These are phyloP conservation scores for Alternaria arbusti DNA, from an alignment of 2,329 filamentous ascomycete species.

Conservation along the genomic window DNA sequence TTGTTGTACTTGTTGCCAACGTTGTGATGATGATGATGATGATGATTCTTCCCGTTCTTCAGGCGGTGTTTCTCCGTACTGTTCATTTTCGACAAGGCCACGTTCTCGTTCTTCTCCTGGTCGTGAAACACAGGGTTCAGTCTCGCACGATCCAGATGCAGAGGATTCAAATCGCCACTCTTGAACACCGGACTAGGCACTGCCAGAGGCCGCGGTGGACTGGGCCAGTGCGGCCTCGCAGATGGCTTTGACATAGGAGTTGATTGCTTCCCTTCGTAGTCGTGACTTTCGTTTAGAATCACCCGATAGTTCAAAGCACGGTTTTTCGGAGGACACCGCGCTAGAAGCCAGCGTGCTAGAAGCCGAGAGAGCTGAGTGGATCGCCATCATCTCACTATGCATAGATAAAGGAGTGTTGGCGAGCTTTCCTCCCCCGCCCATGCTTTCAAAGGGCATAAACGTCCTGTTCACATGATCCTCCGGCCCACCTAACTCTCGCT, in stretches of 20 bases:
- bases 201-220: constrained; percentile 37
- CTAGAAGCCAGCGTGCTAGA: constrained; percentile 53
- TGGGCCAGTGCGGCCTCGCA: constrained; percentile 44
- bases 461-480: constrained; percentile 20
- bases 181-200: constrained; percentile 49
- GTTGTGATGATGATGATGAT: constrained; percentile 31
- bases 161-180: constrained; percentile 58
- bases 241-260: constrained; percentile 55
- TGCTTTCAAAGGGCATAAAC: constrained; percentile 51
- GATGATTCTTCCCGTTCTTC: background rate
- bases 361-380: constrained; percentile 57
- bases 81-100: background rate
- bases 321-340: constrained; percentile 56
- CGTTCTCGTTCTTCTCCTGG: constrained; percentile 30
- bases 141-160: constrained; percentile 50
- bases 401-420: constrained; percentile 57
- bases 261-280: constrained; percentile 52
- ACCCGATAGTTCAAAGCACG: constrained; percentile 57
- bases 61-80: background rate
- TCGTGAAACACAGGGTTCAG: constrained; percentile 25
- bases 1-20: constrained; percentile 32
- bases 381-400: constrained; percentile 65
- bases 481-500: constrained; percentile 8
- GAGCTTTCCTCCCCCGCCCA: constrained; percentile 46
- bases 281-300: constrained; percentile 57